A percentile compares a stretch with the other conserved stretches of the same genome.
Conservation (phyloP, 2,329 filamentous ascomycete species). For the Shiraia bambusicola region DNA sequence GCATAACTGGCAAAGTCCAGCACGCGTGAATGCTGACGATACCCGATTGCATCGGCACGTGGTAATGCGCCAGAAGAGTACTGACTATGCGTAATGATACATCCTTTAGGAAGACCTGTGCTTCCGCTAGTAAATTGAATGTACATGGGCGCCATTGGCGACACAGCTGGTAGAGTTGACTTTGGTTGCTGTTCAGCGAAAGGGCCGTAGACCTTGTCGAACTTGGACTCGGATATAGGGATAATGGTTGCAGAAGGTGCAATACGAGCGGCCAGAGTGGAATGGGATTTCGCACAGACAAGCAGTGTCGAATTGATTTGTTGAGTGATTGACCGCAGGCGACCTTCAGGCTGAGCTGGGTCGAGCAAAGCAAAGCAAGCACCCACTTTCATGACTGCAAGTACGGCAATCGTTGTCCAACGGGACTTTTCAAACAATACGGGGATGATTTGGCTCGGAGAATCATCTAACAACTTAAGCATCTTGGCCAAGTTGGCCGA, state of each 20-base stretch:
- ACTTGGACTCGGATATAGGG: conserved; percentile 38
- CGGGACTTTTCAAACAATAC: conserved; percentile 45
- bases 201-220: conserved; percentile 30
- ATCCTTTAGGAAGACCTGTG: conserved; percentile 40
- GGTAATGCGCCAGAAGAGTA: conserved; percentile 41
- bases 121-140: conserved; percentile 43
- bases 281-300: conserved; percentile 33
- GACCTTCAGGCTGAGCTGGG: conserved; percentile 40
- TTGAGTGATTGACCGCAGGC: conserved; percentile 34
- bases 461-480: conserved; percentile 26
- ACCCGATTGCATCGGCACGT: conserved; percentile 37
- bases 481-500: conserved; percentile 35
- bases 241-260: conserved; percentile 35
- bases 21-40: conserved; percentile 35
- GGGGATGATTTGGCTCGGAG: conserved; percentile 37
- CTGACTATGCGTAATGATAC: conserved; percentile 38
- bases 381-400: conserved; percentile 46
- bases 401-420: conserved; percentile 43
- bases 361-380: conserved; percentile 42
- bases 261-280: conserved; percentile 30
- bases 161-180: conserved; percentile 27
- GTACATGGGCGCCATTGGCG: conserved; percentile 31
- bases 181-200: conserved; percentile 31
- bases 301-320: conserved; percentile 33
- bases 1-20: conserved; percentile 43